These are phyloP conservation scores for Globisporangium uncinulatum DNA, from an alignment of 352 stramenopile genomes.

Conservation along the genomic window DNA sequence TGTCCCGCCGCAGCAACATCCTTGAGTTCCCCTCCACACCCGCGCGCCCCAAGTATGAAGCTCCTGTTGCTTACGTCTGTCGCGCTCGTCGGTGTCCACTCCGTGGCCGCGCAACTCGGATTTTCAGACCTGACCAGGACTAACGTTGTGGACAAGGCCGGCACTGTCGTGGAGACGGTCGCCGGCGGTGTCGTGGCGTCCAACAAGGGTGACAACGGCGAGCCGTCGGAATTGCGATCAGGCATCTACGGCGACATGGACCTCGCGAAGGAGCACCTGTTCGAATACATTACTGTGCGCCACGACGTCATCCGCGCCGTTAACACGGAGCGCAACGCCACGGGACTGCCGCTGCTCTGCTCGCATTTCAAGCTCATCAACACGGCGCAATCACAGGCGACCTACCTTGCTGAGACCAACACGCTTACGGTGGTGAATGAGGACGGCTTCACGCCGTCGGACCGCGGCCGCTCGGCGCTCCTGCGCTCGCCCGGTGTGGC, in stretches of 20 bases:
- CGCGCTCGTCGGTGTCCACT: neutral
- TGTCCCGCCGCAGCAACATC: no score
- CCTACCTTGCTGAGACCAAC: constrained; percentile 18
- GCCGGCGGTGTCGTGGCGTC: neutral
- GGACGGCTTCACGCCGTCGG: constrained; percentile 15
- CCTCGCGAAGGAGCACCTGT: constrained; percentile 1
- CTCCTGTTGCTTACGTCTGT: neutral
- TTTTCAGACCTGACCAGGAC: neutral
- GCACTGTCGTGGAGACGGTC: constrained; percentile 1
- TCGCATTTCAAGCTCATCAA: constrained; percentile 19
- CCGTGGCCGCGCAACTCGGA: neutral
- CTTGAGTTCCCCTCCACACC: no score
- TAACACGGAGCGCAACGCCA: neutral
- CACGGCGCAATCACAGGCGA: constrained; percentile 17
- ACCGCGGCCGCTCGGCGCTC: constrained; percentile 14
- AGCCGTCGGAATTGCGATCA: no score
- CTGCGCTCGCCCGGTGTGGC: constrained; percentile 28
- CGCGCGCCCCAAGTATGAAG: no score
- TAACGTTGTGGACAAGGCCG: neutral
- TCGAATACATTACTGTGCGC: neutral
- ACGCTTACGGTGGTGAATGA: constrained; percentile 14
- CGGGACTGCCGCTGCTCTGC: constrained; percentile 5
- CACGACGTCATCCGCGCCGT: neutral
- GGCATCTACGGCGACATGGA: neutral
- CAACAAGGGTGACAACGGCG: neutral